A percentile compares a stretch with the other conserved stretches of the same genome.
Conservation (phyloP, 2,329 filamentous ascomycete genomes). For the Lecanicillium sp. region DNA sequence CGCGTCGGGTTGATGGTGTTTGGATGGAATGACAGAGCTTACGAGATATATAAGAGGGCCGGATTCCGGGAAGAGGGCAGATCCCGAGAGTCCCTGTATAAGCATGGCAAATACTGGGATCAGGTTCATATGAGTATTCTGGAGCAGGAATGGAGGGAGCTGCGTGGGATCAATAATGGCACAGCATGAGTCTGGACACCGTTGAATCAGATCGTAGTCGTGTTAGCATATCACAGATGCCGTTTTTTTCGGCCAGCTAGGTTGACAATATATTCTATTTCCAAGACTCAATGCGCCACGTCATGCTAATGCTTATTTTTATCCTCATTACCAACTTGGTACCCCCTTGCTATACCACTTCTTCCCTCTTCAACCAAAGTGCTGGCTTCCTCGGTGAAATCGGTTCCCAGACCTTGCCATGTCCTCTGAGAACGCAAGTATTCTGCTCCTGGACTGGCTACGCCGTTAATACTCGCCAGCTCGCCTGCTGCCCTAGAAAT, state of each 20-base stretch:
- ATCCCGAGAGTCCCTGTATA: slow-evolving; percentile 21
- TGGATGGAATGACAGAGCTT: slow-evolving; percentile 35
- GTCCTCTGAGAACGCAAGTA: slow-evolving; percentile 75
- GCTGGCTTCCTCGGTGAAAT: slow-evolving; percentile 61
- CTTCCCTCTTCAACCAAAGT: slow-evolving; percentile 77
- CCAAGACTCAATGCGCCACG: slow-evolving; percentile 1
- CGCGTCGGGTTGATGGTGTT: slow-evolving; percentile 33
- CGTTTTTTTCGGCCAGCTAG: neutral
- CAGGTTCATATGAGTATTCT: slow-evolving; percentile 28
- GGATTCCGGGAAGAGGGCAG: slow-evolving; percentile 38
- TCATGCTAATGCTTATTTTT: slow-evolving; percentile 24
- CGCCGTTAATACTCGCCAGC: slow-evolving; percentile 73
- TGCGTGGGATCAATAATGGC: neutral
- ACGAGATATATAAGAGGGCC: slow-evolving; percentile 34
- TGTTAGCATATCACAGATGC: too few species aligned
- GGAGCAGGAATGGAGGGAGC: slow-evolving; percentile 26
- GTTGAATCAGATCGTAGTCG: too few species aligned
- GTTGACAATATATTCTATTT: neutral
- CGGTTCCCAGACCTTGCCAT: slow-evolving; percentile 87
- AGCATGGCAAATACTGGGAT: slow-evolving; percentile 34
- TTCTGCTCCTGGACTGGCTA: slow-evolving; percentile 87
- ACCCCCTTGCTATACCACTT: slow-evolving; percentile 82
- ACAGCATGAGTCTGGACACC: neutral
- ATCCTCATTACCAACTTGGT: slow-evolving; percentile 61
- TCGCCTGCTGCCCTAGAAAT: slow-evolving; percentile 58